Conservation (phyloP, 2,329 filamentous ascomycete species). For the Phyllosticta citriasiana region DNA sequence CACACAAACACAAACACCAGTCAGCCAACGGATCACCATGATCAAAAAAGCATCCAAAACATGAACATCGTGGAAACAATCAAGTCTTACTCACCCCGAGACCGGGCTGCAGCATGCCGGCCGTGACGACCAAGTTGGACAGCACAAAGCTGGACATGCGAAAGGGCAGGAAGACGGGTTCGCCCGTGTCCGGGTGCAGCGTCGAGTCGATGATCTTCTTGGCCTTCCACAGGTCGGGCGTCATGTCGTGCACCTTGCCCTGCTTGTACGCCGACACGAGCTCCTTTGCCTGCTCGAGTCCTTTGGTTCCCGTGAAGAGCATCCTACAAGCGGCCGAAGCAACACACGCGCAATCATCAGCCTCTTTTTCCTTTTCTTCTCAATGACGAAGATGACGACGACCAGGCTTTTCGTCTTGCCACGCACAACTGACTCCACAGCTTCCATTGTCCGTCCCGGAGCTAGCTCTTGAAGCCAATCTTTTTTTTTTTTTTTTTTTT, state of each 20-base stretch:
- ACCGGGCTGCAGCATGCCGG: slow-evolving; percentile 90
- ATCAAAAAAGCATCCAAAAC: background rate
- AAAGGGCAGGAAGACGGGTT: slow-evolving; percentile 87
- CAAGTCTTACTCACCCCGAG: slow-evolving; percentile 53
- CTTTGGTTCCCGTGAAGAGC: slow-evolving; percentile 64
- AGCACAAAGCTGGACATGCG: slow-evolving; percentile 95
- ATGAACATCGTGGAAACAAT: background rate
- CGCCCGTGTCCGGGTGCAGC: slow-evolving; percentile 87
- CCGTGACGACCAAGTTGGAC: slow-evolving; percentile 89
- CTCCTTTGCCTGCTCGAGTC: slow-evolving; percentile 77
- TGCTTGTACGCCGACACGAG: slow-evolving; percentile 79
- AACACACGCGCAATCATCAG: background rate
- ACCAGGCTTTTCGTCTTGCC: too few relatives aligned
- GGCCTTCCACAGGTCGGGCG: slow-evolving; percentile 80
- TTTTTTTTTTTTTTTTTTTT: background rate
- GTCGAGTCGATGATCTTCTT: slow-evolving; percentile 98
- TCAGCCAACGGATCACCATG: background rate
- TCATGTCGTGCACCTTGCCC: slow-evolving; percentile 71
- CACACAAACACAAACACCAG: background rate
- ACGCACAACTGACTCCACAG: too few relatives aligned
- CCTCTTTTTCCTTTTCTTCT: background rate
- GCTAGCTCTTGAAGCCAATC: background rate
- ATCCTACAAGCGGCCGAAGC: slow-evolving; percentile 48
- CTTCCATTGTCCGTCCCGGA: background rate
- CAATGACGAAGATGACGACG: background rate